Evolutionary conservation across 2,329 filamentous ascomycete genomes (phyloP).

Genomic region (Madurella fahalii): DNA sequence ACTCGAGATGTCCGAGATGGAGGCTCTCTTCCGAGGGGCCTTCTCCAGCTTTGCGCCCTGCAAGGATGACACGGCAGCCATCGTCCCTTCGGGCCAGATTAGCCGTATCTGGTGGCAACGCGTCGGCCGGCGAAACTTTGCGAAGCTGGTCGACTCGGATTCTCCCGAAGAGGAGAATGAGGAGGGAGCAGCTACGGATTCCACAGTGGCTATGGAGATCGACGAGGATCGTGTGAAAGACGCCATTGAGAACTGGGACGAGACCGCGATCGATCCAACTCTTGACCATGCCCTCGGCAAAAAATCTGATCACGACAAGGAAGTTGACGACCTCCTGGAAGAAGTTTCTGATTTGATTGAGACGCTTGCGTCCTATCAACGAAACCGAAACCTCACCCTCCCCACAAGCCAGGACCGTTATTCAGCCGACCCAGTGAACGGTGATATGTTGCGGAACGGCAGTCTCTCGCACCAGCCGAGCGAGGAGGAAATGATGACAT

Average conservation of each 20-base stretch:
- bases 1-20: conserved; percentile 62
- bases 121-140: conserved; percentile 61
- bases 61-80: conserved; percentile 67
- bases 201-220: conserved; percentile 36
- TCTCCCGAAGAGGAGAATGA: conserved; percentile 36
- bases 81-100: conserved; percentile 64
- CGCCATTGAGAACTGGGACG: conserved; percentile 56
- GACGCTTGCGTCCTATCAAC: conserved; percentile 72
- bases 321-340: conserved; percentile 64
- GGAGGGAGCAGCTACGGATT: conserved; percentile 32
- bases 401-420: conserved; percentile 60
- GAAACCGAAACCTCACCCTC: conserved; percentile 69
- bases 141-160: conserved; percentile 57
- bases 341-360: conserved; percentile 74
- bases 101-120: conserved; percentile 75
- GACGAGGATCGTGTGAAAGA: conserved; percentile 52
- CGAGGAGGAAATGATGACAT: conserved; percentile 57
- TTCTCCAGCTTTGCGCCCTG: conserved; percentile 78
- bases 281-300: conserved; percentile 50
- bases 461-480: conserved; percentile 61
- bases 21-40: conserved; percentile 69
- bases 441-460: conserved; percentile 64
- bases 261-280: conserved; percentile 53
- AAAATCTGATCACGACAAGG: conserved; percentile 53
- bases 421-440: conserved; percentile 58